Evolutionary conservation across 495 filamentous ascomycete species (phyloP), one percentile per base, ranked within the genome.

Genomic region (Niebla homalea): DNA sequence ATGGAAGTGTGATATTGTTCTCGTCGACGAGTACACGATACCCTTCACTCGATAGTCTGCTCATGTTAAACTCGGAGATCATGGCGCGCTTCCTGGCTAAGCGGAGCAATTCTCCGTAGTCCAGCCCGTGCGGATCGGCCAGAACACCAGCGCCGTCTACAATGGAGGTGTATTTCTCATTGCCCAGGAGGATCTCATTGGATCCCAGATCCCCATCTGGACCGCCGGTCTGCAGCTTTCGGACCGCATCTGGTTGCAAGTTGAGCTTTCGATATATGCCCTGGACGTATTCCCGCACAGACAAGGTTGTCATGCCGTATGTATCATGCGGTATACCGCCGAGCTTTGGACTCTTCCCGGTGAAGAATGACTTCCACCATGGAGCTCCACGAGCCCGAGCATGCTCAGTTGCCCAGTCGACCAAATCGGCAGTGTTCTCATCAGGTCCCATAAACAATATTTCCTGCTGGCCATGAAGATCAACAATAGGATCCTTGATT

Each of bases 281-380:
- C 48, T 87, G 80, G 46, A 97, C 83, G 54, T 90, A 97, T 64
- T 97, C 88, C 37, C 92, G 85, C 21, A 98, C 92, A 10, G 90
- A 96, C 46, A 96, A 66, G 1, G 92, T 97, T 8, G 92, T 98
- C 92, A 98, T 98, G 65, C 92, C 92, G 64, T 97, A 98, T 14
- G 70, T 66, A 59, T 98, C 92, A 64, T 98, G 92, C 4, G 92
- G 92, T 52, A 98, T 98, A 60, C 92, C 92, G 43, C 92, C 92
- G 37, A 98, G 73, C 66, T 83, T 90, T 21, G 92, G 92, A 57
- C 85, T 93, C 75, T 97, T 97, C 60, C 92, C 92, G 2, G 92
- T 98, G 74, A 98, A 97, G 79, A 98, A 98, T 0, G 93, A 97
- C 71, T 97, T 98, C 92, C 92, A 98, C 89, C 90, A 97, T 21